phyloP scores from a whole-genome alignment of 2,329 filamentous ascomycete species.

The Colletotrichum sp. region DNA sequence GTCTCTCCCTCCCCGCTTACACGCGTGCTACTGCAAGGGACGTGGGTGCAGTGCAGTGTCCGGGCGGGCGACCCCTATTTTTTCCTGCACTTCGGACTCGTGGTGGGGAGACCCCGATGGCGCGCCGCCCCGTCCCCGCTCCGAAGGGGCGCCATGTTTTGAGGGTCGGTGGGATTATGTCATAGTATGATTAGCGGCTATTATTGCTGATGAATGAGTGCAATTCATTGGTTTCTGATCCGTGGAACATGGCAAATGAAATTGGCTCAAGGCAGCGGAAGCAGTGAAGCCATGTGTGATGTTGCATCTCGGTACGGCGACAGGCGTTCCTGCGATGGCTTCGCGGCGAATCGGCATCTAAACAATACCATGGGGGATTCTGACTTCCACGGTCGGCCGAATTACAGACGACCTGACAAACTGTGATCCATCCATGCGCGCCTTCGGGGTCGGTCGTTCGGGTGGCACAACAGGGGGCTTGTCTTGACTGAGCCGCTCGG shows the following conservation, averaged over 20 bases:
- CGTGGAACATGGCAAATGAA: fast-evolving
- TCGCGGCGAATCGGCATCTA: not conserved
- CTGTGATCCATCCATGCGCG: not conserved
- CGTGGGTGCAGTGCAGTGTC: not conserved
- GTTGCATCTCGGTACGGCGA: fast-evolving
- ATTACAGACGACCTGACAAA: not conserved
- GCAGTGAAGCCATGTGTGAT: not conserved
- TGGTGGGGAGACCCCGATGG: constrained; percentile 9
- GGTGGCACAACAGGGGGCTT: not conserved
- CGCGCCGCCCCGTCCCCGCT: not conserved
- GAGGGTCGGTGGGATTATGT: not conserved
- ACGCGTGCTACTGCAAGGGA: not conserved
- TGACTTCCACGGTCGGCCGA: not conserved
- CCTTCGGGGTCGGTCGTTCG: not conserved
- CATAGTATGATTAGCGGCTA: not conserved
- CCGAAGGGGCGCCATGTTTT: not conserved
- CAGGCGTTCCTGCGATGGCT: not conserved
- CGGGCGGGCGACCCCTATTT: not conserved
- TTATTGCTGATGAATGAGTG: not conserved
- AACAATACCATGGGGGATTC: not conserved
- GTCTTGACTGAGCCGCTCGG: not conserved
- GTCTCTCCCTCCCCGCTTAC: not conserved
- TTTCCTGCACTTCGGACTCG: not conserved
- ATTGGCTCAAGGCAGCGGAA: too few relatives aligned
- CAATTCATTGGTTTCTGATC: not conserved